Conservation (phyloP, 176 grass and related monocot genomes). For the Elymus sibiricus region DNA sequence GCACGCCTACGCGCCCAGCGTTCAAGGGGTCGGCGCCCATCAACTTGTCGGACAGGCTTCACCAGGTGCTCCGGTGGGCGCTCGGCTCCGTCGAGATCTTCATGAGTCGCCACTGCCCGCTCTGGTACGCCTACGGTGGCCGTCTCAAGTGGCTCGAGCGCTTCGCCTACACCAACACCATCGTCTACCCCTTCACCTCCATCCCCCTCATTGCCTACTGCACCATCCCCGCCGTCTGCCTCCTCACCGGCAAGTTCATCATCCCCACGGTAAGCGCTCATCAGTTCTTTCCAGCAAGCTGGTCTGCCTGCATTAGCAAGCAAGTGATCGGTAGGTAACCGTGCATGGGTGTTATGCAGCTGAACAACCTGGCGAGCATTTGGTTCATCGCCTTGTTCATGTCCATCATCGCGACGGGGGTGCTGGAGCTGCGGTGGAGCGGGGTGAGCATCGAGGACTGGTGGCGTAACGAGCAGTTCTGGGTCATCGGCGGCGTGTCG, state of each 20-base stretch:
- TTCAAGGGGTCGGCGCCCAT: constrained; percentile 93
- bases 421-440: constrained; percentile 87
- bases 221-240: constrained; percentile 84
- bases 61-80: constrained; percentile 90
- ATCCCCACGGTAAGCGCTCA: constrained; percentile 64
- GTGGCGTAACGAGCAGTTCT: constrained; percentile 96
- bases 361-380: constrained; percentile 85
- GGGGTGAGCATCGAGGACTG: constrained; percentile 92
- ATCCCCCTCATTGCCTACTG: constrained; percentile 87
- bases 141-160: constrained; percentile 93
- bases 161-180: constrained; percentile 96
- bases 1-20: constrained; percentile 50
- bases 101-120: constrained; percentile 92
- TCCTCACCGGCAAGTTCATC: constrained; percentile 94
- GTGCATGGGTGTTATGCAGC: constrained; percentile 19
- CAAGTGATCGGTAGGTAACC: background rate
- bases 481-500: constrained; percentile 86
- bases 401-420: constrained; percentile 77
- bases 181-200: constrained; percentile 95
- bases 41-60: constrained; percentile 74
- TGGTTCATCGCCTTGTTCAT: constrained; percentile 93
- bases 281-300: background rate
- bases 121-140: constrained; percentile 92
- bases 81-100: constrained; percentile 87
- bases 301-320: background rate